phyloP scores from a whole-genome alignment of 805 yeast genomes.

The Tetrapisispora iriomotensis region DNA sequence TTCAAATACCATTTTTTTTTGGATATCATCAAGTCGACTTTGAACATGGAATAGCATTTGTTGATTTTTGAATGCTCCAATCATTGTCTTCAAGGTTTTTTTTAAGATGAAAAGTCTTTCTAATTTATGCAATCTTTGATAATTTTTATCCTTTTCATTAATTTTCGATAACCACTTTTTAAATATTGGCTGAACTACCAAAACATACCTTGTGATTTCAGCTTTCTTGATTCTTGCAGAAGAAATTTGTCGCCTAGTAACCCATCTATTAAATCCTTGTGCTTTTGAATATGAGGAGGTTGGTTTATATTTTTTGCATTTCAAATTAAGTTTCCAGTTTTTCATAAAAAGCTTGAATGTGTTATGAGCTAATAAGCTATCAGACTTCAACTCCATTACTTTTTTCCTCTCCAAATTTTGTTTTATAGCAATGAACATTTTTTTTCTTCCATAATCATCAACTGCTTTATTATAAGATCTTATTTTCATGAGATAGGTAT shows the following conservation, averaged over 20 bases:
- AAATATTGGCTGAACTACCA: neutral
- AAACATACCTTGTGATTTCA: neutral
- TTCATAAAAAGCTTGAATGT: neutral
- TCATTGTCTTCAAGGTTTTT: conserved; percentile 6
- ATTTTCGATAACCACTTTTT: neutral
- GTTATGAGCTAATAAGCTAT: neutral
- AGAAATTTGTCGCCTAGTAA: too few species aligned
- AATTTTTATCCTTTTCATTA: neutral
- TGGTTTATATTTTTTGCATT: neutral
- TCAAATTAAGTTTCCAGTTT: neutral
- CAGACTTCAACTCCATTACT: neutral
- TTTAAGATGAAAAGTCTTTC: conserved; percentile 8
- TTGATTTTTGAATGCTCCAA: conserved; percentile 4
- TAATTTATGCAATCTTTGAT: neutral
- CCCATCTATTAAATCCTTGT: neutral
- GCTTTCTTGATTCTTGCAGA: neutral
- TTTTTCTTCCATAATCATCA: neutral
- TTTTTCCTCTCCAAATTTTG: neutral
- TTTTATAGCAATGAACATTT: neutral
- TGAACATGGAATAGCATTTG: conserved; percentile 8
- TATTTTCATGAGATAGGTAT: conserved; percentile 3
- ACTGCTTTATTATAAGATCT: conserved; percentile 1
- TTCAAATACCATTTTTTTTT: conserved; percentile 8
- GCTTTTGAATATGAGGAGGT: neutral
- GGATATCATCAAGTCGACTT: conserved; percentile 4